Conservation (phyloP, 2,329 filamentous ascomycete species). For the Claviceps sp. region DNA sequence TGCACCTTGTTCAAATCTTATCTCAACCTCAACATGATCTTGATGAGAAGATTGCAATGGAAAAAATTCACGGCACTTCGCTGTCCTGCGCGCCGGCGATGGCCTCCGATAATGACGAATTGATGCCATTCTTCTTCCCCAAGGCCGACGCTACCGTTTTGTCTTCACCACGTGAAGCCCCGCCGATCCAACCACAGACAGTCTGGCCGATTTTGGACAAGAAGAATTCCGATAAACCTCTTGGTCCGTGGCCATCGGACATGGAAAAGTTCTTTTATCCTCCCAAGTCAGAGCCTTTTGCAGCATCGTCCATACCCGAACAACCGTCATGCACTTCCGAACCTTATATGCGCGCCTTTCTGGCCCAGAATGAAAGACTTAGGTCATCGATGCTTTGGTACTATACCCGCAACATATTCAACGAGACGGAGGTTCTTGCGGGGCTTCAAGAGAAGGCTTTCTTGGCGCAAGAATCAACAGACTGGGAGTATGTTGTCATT, state of each 20-base stretch:
- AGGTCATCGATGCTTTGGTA: slow-evolving; percentile 27
- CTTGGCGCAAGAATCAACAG: slow-evolving; percentile 26
- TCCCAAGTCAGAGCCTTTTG: slow-evolving; percentile 4
- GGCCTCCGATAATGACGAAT: background rate
- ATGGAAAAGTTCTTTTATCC: slow-evolving; percentile 2
- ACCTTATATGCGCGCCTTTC: slow-evolving; percentile 12
- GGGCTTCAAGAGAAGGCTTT: slow-evolving; percentile 28
- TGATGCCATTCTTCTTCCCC: background rate
- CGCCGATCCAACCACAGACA: background rate
- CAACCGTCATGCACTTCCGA: slow-evolving; percentile 1
- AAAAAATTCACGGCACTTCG: background rate
- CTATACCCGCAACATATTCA: slow-evolving; percentile 25
- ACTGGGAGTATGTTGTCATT: slow-evolving; percentile 32
- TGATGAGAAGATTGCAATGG: background rate
- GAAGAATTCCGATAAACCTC: background rate
- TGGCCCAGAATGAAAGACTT: slow-evolving; percentile 17
- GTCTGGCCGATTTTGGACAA: background rate
- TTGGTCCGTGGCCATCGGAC: background rate
- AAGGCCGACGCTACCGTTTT: background rate
- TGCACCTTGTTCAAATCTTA: background rate
- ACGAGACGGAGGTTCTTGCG: slow-evolving; percentile 26
- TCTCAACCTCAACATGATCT: background rate
- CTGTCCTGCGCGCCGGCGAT: background rate
- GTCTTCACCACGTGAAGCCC: background rate
- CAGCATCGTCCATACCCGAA: slow-evolving; percentile 7